Evolutionary conservation across 129 eudicot species (phyloP).

Genomic region (Tagetes erecta): DNA sequence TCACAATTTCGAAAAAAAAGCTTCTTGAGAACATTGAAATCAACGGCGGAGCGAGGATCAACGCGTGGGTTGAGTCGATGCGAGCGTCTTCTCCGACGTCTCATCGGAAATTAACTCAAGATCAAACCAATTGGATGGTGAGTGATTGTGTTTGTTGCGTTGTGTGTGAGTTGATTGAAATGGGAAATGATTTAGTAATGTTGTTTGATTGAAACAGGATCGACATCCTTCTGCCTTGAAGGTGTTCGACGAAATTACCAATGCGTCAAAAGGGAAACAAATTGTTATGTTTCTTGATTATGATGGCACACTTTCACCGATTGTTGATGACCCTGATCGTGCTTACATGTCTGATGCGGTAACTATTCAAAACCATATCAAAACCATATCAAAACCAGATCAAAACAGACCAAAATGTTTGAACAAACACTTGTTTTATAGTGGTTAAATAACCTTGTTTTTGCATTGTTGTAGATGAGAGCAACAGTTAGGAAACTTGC

Average conservation of each 20-base stretch:
- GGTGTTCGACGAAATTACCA: constrained; percentile 75
- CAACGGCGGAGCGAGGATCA: constrained; percentile 53
- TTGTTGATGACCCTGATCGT: constrained; percentile 89
- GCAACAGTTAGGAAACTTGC: constrained; percentile 83
- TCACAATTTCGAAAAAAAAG: constrained; percentile 57
- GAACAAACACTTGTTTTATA: neutral
- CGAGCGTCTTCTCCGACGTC: constrained; percentile 92
- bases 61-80: constrained; percentile 94
- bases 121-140: constrained; percentile 64
- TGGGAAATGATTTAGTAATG: neutral
- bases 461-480: constrained; percentile 60
- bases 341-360: constrained; percentile 95
- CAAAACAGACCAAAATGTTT: neutral
- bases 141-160: neutral
- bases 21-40: constrained; percentile 70
- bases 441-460: neutral
- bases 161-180: neutral
- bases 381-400: neutral
- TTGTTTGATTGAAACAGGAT: constrained; percentile 49
- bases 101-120: constrained; percentile 50
- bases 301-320: constrained; percentile 96
- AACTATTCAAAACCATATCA: constrained; percentile 20
- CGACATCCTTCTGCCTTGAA: constrained; percentile 87
- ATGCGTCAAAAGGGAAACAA: constrained; percentile 86
- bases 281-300: constrained; percentile 92